phyloP scores from a whole-genome alignment of 495 filamentous ascomycete genomes.

The Hypoxylon fuscum region DNA sequence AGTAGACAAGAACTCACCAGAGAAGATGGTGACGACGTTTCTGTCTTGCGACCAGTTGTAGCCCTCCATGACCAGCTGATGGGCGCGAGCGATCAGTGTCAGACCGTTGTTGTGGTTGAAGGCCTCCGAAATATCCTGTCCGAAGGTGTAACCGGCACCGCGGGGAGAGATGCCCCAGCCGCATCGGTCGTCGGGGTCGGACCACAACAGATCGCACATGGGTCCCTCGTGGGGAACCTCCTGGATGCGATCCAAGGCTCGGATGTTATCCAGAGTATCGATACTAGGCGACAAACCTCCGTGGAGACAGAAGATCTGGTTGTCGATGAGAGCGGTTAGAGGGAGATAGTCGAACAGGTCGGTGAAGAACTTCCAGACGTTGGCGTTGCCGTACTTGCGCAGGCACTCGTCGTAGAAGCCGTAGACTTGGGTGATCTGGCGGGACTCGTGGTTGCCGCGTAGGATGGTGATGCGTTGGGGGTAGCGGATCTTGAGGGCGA shows the following conservation, averaged over 20 bases:
- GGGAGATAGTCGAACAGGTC: constrained; percentile 99
- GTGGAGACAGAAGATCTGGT: constrained; percentile 99
- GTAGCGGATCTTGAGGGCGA: constrained; percentile 95
- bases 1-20: constrained; percentile 65
- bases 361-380: constrained; percentile 99
- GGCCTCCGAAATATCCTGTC: constrained; percentile 98
- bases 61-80: constrained; percentile 98
- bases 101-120: constrained; percentile 99
- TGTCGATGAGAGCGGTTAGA: constrained; percentile 97
- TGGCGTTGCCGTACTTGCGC: constrained; percentile 97
- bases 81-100: constrained; percentile 91
- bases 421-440: constrained; percentile 97
- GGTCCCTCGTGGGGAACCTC: constrained; percentile 98
- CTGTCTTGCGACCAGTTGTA: constrained; percentile 98
- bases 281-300: constrained; percentile 96
- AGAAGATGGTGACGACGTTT: constrained; percentile 99
- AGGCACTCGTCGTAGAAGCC: constrained; percentile 98
- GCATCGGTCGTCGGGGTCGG: constrained; percentile 96
- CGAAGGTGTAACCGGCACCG: constrained; percentile 98
- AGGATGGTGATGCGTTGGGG: constrained; percentile 96
- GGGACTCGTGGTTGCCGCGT: constrained; percentile 95
- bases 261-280: constrained; percentile 97
- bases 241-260: constrained; percentile 94
- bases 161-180: constrained; percentile 98
- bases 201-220: constrained; percentile 99